Evolutionary conservation across 768 basidiomycete species (phyloP).

Genomic region (Termitomyces sp.): DNA sequence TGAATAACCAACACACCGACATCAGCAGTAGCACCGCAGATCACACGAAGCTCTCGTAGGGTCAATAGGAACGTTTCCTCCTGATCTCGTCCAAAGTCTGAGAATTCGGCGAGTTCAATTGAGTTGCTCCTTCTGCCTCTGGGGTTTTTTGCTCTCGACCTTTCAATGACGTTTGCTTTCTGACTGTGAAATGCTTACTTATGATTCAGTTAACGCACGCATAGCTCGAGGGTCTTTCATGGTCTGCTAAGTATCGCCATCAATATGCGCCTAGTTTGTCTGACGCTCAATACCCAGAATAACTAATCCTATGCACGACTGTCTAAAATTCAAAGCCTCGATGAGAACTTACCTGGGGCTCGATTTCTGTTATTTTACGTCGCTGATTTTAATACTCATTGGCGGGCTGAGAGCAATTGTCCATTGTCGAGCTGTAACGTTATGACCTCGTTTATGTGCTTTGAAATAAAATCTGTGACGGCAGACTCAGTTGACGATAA

Average conservation of each 20-base stretch:
- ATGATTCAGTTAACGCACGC: not conserved
- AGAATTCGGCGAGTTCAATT: not conserved
- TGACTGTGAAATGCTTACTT: not conserved
- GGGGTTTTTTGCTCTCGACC: not conserved
- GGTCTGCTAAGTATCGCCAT: not conserved
- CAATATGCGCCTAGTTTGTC: not conserved
- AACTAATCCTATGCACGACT: too few species aligned
- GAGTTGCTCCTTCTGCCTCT: not conserved
- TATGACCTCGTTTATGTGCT: too few species aligned
- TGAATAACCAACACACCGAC: not conserved
- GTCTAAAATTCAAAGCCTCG: too few species aligned
- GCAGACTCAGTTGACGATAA: too few species aligned
- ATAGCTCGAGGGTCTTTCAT: not conserved
- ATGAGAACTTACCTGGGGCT: too few species aligned
- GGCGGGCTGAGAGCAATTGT: too few species aligned
- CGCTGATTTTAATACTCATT: too few species aligned
- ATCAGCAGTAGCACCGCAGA: not conserved
- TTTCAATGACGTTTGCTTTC: not conserved
- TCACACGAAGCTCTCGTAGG: not conserved
- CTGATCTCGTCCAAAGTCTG: not conserved
- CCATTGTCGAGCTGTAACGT: too few species aligned
- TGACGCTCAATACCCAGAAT: not conserved
- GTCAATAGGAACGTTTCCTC: not conserved
- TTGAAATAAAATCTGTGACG: too few species aligned
- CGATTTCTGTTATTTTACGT: too few species aligned